phyloP scores from a whole-genome alignment of 345 rosid species.

The Moricandia arvensis region DNA sequence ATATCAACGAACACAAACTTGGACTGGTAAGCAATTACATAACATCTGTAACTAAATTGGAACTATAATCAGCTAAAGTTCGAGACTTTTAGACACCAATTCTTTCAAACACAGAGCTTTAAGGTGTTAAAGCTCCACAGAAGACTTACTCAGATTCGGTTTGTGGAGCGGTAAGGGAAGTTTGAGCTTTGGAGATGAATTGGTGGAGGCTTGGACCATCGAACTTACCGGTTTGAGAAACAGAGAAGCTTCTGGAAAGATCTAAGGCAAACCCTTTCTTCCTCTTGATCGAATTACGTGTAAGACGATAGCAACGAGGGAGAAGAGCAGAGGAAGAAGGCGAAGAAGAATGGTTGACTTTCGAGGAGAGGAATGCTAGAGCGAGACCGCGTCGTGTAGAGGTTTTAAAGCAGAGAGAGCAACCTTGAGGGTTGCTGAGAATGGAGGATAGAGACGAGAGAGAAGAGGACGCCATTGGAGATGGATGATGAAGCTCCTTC shows the following conservation, averaged over 20 bases:
- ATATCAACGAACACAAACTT: background rate
- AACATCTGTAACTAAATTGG: background rate
- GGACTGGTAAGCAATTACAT: background rate
- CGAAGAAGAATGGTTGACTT: slow-evolving; percentile 3
- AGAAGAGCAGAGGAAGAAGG: slow-evolving; percentile 18
- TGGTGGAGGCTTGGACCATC: slow-evolving; percentile 60
- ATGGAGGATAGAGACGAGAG: slow-evolving; percentile 59
- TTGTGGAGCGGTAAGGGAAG: slow-evolving; percentile 48
- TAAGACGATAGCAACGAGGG: slow-evolving; percentile 16
- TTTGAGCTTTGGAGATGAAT: slow-evolving; percentile 56
- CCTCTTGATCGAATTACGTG: slow-evolving; percentile 28
- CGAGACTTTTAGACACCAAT: slow-evolving; percentile 9
- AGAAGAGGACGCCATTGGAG: slow-evolving; percentile 63
- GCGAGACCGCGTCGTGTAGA: slow-evolving; percentile 42
- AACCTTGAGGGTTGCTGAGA: slow-evolving; percentile 43
- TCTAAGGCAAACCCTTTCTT: slow-evolving; percentile 34
- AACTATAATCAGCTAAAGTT: background rate
- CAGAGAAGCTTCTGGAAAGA: slow-evolving; percentile 52
- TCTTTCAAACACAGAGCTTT: slow-evolving; percentile 1
- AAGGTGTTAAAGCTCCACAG: background rate
- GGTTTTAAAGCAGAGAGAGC: slow-evolving; percentile 43
- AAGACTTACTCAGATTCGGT: slow-evolving; percentile 55
- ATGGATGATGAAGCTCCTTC: slow-evolving; percentile 30
- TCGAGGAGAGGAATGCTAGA: slow-evolving; percentile 43
- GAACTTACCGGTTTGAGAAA: slow-evolving; percentile 30